phyloP scores from a whole-genome alignment of 352 stramenopile genomes.

The Pythium myriotylum region DNA sequence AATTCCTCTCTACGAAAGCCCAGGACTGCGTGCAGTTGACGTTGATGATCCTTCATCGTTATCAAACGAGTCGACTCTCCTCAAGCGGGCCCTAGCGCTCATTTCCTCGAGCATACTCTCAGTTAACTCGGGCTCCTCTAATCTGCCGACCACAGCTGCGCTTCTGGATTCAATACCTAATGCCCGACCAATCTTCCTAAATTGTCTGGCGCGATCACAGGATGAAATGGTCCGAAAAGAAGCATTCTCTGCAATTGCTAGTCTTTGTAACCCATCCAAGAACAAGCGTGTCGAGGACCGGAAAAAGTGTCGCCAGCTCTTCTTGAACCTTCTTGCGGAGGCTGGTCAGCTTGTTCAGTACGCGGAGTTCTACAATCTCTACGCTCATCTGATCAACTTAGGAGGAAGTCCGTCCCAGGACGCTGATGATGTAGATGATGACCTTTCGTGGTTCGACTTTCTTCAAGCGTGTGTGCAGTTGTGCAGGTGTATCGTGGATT shows the following conservation, averaged over 20 bases:
- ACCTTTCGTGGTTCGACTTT: constrained; percentile 27
- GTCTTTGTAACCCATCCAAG: constrained; percentile 29
- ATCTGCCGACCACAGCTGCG: neutral
- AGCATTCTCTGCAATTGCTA: constrained; percentile 16
- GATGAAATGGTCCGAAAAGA: constrained; percentile 18
- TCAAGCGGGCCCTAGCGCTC: constrained; percentile 31
- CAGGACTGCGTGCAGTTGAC: neutral
- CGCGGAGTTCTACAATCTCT: constrained; percentile 28
- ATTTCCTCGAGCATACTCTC: constrained; percentile 7
- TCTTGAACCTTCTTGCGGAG: constrained; percentile 24
- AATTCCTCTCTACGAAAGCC: neutral
- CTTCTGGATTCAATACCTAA: constrained; percentile 15
- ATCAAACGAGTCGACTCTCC: constrained; percentile 18
- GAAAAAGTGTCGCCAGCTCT: constrained; percentile 29
- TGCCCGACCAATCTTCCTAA: constrained; percentile 17
- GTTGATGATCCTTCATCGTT: neutral
- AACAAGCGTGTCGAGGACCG: constrained; percentile 51
- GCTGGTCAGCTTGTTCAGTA: constrained; percentile 8
- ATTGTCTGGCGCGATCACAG: constrained; percentile 14
- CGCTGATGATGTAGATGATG: neutral
- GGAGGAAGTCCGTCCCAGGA: neutral
- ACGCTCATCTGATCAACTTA: constrained; percentile 13
- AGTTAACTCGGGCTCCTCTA: too few relatives aligned
- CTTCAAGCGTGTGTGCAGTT: constrained; percentile 19
- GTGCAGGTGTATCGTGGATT: constrained; percentile 22